Percentiles rank a stretch among this genome's conserved stretches.
Evolutionary conservation across 306 rosid genomes (phyloP).

Genomic region (Vigna radiata): DNA sequence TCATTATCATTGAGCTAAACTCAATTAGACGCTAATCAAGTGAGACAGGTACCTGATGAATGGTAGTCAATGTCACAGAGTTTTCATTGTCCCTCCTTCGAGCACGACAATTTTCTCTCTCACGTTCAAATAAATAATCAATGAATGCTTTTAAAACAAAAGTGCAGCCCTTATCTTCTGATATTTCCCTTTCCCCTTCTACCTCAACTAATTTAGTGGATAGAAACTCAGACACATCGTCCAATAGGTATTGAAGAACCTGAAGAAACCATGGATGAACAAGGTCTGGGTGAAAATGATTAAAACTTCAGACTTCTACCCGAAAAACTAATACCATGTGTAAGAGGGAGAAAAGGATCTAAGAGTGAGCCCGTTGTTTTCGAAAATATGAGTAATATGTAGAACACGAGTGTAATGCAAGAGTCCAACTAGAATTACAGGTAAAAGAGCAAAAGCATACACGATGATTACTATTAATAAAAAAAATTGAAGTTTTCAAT

Average conservation of each 20-base stretch:
- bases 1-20: conserved; percentile 27
- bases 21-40: conserved; percentile 24
- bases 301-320: not conserved
- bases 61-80: conserved; percentile 89
- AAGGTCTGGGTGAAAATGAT: conserved; percentile 23
- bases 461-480: not conserved
- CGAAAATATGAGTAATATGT: not conserved
- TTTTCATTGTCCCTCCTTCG: conserved; percentile 73
- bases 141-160: conserved; percentile 66
- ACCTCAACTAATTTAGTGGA: conserved; percentile 58
- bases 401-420: conserved; percentile 3
- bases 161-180: conserved; percentile 68
- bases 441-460: not conserved
- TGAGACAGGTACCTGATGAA: conserved; percentile 80
- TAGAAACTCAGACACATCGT: conserved; percentile 84
- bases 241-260: conserved; percentile 90
- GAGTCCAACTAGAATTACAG: not conserved
- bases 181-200: conserved; percentile 54
- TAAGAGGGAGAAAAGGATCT: not conserved
- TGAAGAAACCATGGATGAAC: conserved; percentile 48
- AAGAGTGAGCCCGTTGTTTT: not conserved
- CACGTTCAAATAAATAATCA: conserved; percentile 77
- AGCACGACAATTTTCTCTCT: conserved; percentile 74
- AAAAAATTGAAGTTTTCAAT: conserved; percentile 1
- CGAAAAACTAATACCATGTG: not conserved